phyloP scores from a whole-genome alignment of 208 protist species.

The Herpetomonas tarakana region DNA sequence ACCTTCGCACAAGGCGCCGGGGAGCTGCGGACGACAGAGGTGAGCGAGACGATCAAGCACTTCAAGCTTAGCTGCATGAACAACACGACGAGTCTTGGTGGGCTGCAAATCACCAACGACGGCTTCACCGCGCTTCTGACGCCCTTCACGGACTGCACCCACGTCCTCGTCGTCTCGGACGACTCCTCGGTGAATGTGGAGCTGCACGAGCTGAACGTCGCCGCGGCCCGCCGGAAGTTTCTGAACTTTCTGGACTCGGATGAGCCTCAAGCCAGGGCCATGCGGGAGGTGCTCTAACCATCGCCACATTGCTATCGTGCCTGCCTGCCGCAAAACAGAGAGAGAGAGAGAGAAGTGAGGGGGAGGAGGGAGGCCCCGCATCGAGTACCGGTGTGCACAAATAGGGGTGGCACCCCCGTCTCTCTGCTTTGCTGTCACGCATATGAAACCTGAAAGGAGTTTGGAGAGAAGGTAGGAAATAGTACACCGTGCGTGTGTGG shows the following conservation, averaged over 20 bases:
- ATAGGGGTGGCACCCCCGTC: not conserved
- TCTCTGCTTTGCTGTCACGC: not conserved
- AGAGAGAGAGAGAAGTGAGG: too few species aligned
- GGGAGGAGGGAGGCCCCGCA: too few species aligned
- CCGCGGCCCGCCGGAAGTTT: slow-evolving; percentile 52
- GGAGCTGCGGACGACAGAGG: slow-evolving; percentile 75
- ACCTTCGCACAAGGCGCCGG: slow-evolving; percentile 14
- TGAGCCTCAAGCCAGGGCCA: slow-evolving; percentile 58
- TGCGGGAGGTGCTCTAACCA: slow-evolving; percentile 74
- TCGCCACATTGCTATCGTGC: too few species aligned
- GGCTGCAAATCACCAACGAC: slow-evolving; percentile 66
- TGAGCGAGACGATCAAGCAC: slow-evolving; percentile 90
- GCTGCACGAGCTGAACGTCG: slow-evolving; percentile 79
- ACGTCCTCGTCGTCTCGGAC: slow-evolving; percentile 81
- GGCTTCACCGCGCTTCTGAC: slow-evolving; percentile 77
- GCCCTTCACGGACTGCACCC: slow-evolving; percentile 84
- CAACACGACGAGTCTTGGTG: slow-evolving; percentile 79
- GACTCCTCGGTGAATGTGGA: slow-evolving; percentile 68
- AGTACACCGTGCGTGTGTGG: not conserved
- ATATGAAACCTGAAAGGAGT: not conserved
- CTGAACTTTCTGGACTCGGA: slow-evolving; percentile 69
- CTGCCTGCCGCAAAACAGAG: too few species aligned
- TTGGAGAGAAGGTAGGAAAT: not conserved
- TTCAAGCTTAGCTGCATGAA: slow-evolving; percentile 92
- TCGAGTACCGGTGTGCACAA: too few species aligned